A percentile compares a stretch with the other conserved stretches of the same genome.
These are phyloP conservation scores for Botrytis deweyae DNA, from an alignment of 2,329 filamentous ascomycete species.

Conservation along the genomic window DNA sequence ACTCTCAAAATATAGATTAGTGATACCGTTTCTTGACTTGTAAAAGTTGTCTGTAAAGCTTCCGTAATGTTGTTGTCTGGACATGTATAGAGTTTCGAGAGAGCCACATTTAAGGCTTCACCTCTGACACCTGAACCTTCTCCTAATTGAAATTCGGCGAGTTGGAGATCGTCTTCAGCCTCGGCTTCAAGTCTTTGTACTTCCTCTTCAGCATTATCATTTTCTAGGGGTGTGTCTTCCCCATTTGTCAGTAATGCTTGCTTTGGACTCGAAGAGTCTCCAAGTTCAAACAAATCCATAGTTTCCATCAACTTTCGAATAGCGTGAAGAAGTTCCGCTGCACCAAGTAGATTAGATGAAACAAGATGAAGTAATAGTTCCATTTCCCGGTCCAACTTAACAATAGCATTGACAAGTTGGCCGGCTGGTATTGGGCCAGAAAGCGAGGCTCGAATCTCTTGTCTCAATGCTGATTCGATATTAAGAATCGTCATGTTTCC, in stretches of 20 bases:
- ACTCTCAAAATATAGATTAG: constrained; percentile 71
- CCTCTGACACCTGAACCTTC: constrained; percentile 63
- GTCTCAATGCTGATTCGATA: constrained; percentile 56
- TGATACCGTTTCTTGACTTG: constrained; percentile 66
- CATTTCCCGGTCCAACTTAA: constrained; percentile 66
- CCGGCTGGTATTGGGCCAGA: constrained; percentile 50
- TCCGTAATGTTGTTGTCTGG: constrained; percentile 59
- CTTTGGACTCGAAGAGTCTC: constrained; percentile 30
- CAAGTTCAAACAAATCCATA: constrained; percentile 52
- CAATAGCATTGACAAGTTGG: constrained; percentile 61
- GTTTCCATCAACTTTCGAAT: constrained; percentile 68
- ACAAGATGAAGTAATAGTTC: constrained; percentile 66
- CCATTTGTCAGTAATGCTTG: constrained; percentile 35
- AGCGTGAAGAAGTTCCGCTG: constrained; percentile 64
- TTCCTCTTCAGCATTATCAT: constrained; percentile 41
- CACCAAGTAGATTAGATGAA: constrained; percentile 62
- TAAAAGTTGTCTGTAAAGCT: constrained; percentile 62
- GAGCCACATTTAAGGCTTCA: constrained; percentile 63
- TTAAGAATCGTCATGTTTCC: constrained; percentile 62
- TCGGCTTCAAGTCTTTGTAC: constrained; percentile 55
- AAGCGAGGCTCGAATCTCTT: constrained; percentile 43
- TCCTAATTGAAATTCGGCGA: constrained; percentile 66
- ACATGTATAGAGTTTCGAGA: constrained; percentile 68
- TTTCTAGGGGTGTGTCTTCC: constrained; percentile 21
- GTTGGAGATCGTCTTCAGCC: constrained; percentile 63